These are phyloP conservation scores for Chaetomium sp. DNA, from an alignment of 2,329 filamentous ascomycete genomes.

Conservation along the genomic window DNA sequence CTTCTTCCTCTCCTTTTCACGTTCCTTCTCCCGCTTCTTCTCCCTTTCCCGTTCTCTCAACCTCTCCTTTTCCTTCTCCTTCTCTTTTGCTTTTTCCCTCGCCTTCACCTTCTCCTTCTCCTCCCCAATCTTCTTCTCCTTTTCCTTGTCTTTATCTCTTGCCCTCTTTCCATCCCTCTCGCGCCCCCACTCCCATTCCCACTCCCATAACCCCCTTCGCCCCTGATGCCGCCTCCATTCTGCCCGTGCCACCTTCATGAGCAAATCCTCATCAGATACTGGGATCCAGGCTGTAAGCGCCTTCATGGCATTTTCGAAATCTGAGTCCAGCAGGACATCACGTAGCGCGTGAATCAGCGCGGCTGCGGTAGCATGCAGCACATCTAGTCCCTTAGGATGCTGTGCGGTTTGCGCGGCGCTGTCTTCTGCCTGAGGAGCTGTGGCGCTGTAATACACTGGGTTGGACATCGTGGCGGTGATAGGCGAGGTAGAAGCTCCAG, in stretches of 20 bases:
- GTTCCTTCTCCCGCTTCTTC: neutral
- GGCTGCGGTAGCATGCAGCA: conserved; percentile 83
- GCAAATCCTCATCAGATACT: conserved; percentile 84
- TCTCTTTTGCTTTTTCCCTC: neutral
- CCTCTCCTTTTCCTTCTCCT: neutral
- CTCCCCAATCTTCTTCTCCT: neutral
- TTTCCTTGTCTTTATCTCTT: neutral
- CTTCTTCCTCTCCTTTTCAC: neutral
- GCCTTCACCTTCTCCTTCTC: neutral
- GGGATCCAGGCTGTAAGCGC: conserved; percentile 89
- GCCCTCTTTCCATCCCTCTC: neutral
- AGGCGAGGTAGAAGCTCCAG: neutral
- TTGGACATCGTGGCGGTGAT: conserved; percentile 5
- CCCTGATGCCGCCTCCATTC: conserved; percentile 68
- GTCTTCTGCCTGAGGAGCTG: neutral
- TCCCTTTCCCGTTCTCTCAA: too few species aligned
- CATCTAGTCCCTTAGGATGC: conserved; percentile 61
- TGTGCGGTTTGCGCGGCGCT: neutral
- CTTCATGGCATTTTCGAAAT: conserved; percentile 98
- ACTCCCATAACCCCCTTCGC: conserved; percentile 1
- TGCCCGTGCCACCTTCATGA: conserved; percentile 80
- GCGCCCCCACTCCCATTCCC: neutral
- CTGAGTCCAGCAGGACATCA: conserved; percentile 81
- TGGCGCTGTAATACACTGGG: neutral
- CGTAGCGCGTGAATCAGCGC: conserved; percentile 86